These are phyloP conservation scores for Polygonum maritimum DNA, from an alignment of 148 eudicot genomes.

Conservation along the genomic window DNA sequence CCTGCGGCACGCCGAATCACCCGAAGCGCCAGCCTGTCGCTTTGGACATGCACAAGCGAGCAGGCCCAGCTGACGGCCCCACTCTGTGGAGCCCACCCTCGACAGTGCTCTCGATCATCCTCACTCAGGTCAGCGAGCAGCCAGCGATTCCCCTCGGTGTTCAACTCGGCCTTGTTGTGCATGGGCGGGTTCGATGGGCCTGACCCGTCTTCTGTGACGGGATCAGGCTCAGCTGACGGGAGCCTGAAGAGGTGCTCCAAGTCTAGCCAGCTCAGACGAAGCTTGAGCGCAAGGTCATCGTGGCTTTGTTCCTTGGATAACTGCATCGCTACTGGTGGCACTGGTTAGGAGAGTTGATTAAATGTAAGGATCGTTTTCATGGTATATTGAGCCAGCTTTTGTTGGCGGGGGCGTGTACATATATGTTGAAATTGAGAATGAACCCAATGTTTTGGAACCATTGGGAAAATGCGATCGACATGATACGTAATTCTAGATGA, in stretches of 20 bases:
- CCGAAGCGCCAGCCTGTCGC: conserved; percentile 45
- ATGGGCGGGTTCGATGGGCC: background rate
- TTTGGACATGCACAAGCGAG: conserved; percentile 56
- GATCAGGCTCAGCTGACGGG: background rate
- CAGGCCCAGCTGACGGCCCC: background rate
- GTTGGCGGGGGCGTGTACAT: background rate
- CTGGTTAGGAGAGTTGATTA: background rate
- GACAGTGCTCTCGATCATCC: background rate
- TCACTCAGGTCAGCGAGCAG: background rate
- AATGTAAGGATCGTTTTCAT: background rate
- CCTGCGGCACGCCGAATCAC: conserved; percentile 29
- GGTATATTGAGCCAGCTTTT: background rate
- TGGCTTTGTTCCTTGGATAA: conserved; percentile 79
- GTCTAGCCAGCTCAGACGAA: conserved; percentile 30
- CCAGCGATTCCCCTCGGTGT: background rate
- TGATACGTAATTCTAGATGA: background rate
- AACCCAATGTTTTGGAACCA: background rate
- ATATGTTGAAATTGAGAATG: background rate
- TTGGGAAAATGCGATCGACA: background rate
- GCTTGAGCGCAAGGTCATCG: conserved; percentile 43
- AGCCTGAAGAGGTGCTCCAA: background rate
- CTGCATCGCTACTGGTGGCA: conserved; percentile 31
- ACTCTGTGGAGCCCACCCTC: background rate
- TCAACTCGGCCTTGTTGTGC: background rate
- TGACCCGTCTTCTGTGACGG: background rate